Evolutionary conservation across 2,329 filamentous ascomycete genomes (phyloP).

Genomic region (Cadophora gregata): DNA sequence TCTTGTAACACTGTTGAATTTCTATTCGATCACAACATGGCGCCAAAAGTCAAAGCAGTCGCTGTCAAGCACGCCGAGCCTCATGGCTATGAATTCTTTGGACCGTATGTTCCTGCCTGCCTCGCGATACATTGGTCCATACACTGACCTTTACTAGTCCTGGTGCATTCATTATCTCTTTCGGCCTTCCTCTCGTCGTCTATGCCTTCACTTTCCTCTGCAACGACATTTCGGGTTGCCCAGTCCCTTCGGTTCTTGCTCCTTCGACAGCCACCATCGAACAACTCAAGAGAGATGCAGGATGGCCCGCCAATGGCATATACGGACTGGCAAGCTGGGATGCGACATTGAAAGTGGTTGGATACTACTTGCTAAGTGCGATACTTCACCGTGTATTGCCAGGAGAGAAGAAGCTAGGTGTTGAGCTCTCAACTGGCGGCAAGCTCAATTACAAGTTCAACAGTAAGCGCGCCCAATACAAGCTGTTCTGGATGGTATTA

Average conservation of each 20-base stretch:
- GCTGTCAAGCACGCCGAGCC: conserved; percentile 34
- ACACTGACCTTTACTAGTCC: conserved; percentile 56
- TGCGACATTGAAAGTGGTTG: conserved; percentile 72
- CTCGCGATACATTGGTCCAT: not conserved
- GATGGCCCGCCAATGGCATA: conserved; percentile 78
- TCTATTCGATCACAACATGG: conserved; percentile 33
- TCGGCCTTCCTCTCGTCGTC: conserved; percentile 79
- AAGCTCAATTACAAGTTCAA: conserved; percentile 84
- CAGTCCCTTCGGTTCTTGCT: conserved; percentile 78
- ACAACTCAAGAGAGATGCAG: conserved; percentile 78
- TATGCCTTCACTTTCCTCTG: conserved; percentile 85
- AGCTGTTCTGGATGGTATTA: conserved; percentile 22
- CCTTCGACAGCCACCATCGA: conserved; percentile 74
- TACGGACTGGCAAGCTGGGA: conserved; percentile 72
- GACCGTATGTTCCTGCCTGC: conserved; percentile 38
- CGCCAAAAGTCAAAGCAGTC: conserved; percentile 34
- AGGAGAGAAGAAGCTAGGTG: conserved; percentile 73
- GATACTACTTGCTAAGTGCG: conserved; percentile 79
- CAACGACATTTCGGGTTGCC: conserved; percentile 93
- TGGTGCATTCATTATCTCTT: conserved; percentile 78
- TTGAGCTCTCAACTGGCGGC: conserved; percentile 71
- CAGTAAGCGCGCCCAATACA: conserved; percentile 51
- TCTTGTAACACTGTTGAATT: conserved; percentile 16
- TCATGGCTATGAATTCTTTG: conserved; percentile 46
- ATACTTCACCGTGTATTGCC: conserved; percentile 79